Evolutionary conservation across 2,329 filamentous ascomycete species (phyloP).

Genomic region (Sarocladium brachiariae): DNA sequence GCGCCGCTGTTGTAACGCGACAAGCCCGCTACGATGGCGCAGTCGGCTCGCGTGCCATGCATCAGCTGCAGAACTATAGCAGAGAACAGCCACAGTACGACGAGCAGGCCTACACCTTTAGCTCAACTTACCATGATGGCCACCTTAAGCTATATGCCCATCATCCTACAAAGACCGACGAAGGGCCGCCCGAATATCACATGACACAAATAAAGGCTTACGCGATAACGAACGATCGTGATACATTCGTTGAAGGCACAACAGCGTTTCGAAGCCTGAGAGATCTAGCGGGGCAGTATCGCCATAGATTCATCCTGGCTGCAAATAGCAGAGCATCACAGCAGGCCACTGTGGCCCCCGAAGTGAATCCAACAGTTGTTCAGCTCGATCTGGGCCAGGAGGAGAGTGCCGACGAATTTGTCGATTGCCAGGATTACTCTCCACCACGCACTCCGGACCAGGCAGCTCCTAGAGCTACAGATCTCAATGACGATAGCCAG

Average conservation of each 20-base stretch:
- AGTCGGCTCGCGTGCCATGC: too few species aligned
- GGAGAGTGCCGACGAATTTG: not conserved
- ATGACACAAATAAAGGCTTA: constrained; percentile 24
- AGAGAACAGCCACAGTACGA: too few species aligned
- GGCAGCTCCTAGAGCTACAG: not conserved
- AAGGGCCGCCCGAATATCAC: constrained; percentile 28
- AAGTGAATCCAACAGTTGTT: not conserved
- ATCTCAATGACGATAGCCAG: not conserved
- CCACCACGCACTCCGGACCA: not conserved
- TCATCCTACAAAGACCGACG: constrained; percentile 22
- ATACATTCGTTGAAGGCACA: not conserved
- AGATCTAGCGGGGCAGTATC: constrained; percentile 8
- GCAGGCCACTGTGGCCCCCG: not conserved
- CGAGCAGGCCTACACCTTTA: too few species aligned
- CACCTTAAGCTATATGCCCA: constrained; percentile 25
- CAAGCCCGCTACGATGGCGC: too few species aligned
- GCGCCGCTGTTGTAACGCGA: too few species aligned
- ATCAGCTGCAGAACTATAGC: too few species aligned
- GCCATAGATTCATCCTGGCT: constrained; percentile 6
- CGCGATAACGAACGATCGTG: constrained; percentile 6
- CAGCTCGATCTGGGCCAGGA: not conserved
- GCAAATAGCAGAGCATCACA: constrained; percentile 7
- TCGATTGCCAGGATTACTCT: not conserved
- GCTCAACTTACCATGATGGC: too few species aligned
- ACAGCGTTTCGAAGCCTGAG: constrained; percentile 10